Conservation (phyloP, 257 asterid genomes). For the Salvia splendens region DNA sequence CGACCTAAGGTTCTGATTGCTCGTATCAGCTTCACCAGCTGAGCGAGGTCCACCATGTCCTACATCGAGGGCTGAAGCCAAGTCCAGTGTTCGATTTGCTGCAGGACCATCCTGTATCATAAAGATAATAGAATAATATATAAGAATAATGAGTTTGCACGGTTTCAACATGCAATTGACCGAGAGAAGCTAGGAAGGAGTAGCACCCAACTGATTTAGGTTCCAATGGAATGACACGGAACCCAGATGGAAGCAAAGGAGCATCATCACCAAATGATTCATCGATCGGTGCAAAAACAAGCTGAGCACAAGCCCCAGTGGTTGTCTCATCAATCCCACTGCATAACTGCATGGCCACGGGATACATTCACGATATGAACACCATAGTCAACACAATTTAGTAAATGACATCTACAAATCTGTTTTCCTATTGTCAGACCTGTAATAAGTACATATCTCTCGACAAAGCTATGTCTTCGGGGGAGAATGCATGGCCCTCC, state of each 20-base stretch:
- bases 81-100: conserved; percentile 72
- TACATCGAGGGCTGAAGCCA: conserved; percentile 83
- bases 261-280: conserved; percentile 95
- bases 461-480: conserved; percentile 76
- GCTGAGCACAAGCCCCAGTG: conserved; percentile 84
- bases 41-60: conserved; percentile 62
- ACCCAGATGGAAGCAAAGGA: conserved; percentile 86
- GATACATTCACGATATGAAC: conserved; percentile 17
- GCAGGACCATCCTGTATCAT: conserved; percentile 63
- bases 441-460: conserved; percentile 89
- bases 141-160: no score
- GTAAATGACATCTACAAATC: background rate
- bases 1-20: conserved; percentile 63
- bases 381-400: background rate
- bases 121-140: background rate
- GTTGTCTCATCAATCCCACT: conserved; percentile 81
- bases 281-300: conserved; percentile 91
- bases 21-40: conserved; percentile 54
- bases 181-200: conserved; percentile 4
- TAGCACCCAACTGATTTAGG: conserved; percentile 73
- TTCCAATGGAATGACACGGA: conserved; percentile 88
- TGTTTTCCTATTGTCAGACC: conserved; percentile 38
- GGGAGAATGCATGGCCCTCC: conserved; percentile 83
- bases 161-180: background rate
- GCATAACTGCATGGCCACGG: conserved; percentile 57